Conservation (phyloP, 495 filamentous ascomycete genomes). For the Penicillium riverlandense region DNA sequence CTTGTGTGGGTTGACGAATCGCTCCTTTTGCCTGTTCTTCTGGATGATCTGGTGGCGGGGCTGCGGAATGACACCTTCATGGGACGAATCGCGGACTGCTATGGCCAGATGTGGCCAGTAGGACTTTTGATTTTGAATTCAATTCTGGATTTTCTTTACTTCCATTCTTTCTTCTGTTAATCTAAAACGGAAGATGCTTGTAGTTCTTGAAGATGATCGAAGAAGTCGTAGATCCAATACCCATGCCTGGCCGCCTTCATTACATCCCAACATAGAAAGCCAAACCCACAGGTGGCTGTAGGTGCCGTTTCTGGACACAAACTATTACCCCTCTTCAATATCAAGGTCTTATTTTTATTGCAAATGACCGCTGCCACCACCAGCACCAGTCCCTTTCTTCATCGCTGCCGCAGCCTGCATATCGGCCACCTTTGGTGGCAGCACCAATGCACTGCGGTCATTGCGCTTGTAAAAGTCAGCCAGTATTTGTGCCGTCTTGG, state of each 20-base stretch:
- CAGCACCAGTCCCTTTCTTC: conserved; percentile 24
- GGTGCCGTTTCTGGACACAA: neutral
- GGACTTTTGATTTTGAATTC: neutral
- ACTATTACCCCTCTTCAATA: neutral
- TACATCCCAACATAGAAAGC: too few species aligned
- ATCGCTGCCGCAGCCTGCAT: conserved; percentile 42
- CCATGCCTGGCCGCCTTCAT: too few species aligned
- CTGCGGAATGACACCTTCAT: neutral
- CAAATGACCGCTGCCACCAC: neutral
- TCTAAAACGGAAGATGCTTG: too few species aligned
- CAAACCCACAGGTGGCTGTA: too few species aligned
- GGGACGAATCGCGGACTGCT: neutral
- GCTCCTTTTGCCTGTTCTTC: conserved; percentile 1
- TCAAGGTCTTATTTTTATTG: neutral
- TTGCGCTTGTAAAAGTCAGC: conserved; percentile 90
- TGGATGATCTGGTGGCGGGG: neutral
- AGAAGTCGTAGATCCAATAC: too few species aligned
- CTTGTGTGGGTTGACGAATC: too few species aligned
- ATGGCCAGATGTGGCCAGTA: neutral
- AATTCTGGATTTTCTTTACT: too few species aligned
- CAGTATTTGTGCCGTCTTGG: conserved; percentile 73
- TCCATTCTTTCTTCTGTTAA: too few species aligned
- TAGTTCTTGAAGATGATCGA: too few species aligned
- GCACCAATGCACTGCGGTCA: conserved; percentile 72
- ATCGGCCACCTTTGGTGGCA: conserved; percentile 83